Conservation (phyloP, 257 asterid genomes). For the Capsicum baccatum region DNA sequence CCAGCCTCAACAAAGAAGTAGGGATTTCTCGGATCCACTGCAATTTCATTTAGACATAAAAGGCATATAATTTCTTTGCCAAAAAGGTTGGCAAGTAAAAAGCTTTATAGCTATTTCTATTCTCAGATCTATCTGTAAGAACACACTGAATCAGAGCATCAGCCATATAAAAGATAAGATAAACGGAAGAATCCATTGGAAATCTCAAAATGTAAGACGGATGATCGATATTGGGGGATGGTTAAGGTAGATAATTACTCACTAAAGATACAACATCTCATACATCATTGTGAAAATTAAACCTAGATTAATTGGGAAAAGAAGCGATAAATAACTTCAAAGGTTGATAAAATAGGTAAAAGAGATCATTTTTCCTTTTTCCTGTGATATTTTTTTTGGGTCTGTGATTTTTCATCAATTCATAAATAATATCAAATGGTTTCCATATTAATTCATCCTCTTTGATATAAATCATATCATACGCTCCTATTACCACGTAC, state of each 20-base stretch:
- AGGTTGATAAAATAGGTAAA: background rate
- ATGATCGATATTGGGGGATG: too few relatives aligned
- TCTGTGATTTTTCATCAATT: background rate
- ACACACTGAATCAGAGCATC: background rate
- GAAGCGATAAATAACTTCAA: too few relatives aligned
- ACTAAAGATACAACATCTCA: too few relatives aligned
- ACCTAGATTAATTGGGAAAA: too few relatives aligned
- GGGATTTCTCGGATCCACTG: constrained; percentile 83
- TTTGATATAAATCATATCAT: background rate
- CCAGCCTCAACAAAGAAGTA: constrained; percentile 82
- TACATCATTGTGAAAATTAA: too few relatives aligned
- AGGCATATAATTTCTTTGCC: constrained; percentile 35
- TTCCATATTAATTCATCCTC: background rate
- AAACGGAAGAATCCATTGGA: background rate
- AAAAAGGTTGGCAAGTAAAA: constrained; percentile 63
- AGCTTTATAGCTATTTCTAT: constrained; percentile 59
- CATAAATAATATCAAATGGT: background rate
- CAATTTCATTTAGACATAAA: constrained; percentile 62
- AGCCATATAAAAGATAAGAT: background rate
- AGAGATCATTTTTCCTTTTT: background rate
- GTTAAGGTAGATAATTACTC: too few relatives aligned
- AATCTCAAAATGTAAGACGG: background rate
- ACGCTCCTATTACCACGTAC: background rate
- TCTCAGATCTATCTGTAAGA: constrained; percentile 82
- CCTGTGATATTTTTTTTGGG: background rate